phyloP scores from a whole-genome alignment of 2,329 filamentous ascomycete species.

The Elsinoe arachidis region DNA sequence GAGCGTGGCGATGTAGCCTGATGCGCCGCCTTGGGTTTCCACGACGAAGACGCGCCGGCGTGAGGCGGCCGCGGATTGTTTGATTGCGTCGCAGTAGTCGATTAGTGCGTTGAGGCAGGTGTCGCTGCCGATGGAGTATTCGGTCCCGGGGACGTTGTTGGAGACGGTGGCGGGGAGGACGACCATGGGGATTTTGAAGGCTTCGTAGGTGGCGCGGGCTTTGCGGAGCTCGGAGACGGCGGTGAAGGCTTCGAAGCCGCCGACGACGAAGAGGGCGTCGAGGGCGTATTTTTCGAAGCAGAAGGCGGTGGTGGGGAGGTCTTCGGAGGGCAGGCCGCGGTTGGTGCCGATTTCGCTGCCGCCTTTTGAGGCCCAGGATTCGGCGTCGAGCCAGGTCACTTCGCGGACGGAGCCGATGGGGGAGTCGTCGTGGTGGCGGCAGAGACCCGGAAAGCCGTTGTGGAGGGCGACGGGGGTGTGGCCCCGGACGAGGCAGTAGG shows the following conservation, averaged over 20 bases:
- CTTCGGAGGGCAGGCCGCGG: conserved; percentile 80
- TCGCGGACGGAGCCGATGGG: conserved; percentile 75
- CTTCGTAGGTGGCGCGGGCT: conserved; percentile 67
- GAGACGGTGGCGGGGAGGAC: conserved; percentile 94
- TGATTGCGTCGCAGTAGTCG: conserved; percentile 92
- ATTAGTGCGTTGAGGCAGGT: conserved; percentile 94
- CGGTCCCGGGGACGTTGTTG: conserved; percentile 96
- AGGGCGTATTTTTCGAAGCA: conserved; percentile 82
- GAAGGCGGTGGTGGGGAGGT: conserved; percentile 71
- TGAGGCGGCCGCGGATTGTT: conserved; percentile 90
- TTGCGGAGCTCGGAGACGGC: conserved; percentile 79
- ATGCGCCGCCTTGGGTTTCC: conserved; percentile 91
- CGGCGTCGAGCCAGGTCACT: conserved; percentile 88
- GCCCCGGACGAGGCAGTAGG: conserved; percentile 85
- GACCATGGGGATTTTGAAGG: conserved; percentile 85
- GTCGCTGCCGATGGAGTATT: conserved; percentile 93
- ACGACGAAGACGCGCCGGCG: conserved; percentile 93
- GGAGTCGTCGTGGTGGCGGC: conserved; percentile 77
- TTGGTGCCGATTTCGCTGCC: conserved; percentile 98
- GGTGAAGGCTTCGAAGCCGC: conserved; percentile 95
- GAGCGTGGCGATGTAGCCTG: conserved; percentile 85
- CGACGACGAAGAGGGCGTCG: conserved; percentile 78
- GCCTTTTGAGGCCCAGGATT: conserved; percentile 90
- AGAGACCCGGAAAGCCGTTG: conserved; percentile 92
- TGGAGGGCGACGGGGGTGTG: conserved; percentile 89